Conservation (phyloP, 257 asterid genomes). For the Solanum peruvianum region DNA sequence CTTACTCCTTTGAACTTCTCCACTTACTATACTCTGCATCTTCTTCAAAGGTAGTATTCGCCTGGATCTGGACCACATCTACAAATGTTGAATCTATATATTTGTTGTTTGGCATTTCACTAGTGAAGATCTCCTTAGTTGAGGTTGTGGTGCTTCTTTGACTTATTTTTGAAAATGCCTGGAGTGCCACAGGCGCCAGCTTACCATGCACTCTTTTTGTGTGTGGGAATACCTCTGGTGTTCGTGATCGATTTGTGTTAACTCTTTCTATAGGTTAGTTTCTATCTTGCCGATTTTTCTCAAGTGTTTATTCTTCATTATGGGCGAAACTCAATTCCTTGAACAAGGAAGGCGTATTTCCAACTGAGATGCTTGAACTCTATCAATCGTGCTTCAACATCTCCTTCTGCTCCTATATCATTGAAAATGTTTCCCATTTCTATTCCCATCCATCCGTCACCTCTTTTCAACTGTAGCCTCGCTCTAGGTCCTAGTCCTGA, state of each 20-base stretch:
- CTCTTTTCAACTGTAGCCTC: no score
- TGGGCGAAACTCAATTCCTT: slow-evolving; percentile 26
- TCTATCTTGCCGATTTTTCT: background rate
- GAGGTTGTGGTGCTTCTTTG: background rate
- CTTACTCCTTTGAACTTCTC: background rate
- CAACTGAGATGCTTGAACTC: background rate
- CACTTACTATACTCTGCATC: background rate
- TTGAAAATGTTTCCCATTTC: no score
- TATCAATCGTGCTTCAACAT: no score
- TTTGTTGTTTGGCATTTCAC: background rate
- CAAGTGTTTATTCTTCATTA: background rate
- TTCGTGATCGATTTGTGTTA: no score
- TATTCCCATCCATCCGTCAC: no score
- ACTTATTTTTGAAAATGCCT: background rate
- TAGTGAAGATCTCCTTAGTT: background rate
- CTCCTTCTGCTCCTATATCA: background rate
- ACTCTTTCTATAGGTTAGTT: background rate
- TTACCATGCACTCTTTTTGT: background rate
- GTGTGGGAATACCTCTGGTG: background rate
- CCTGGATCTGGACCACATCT: no score
- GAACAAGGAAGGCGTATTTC: background rate
- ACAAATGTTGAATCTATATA: background rate
- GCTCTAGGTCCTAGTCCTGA: no score
- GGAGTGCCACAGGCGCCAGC: no score
- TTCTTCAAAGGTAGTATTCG: background rate